Percentiles rank a stretch among this genome's conserved stretches.
These are phyloP conservation scores for Aspergillus sp. DNA, from an alignment of 2,329 filamentous ascomycete species.

Conservation along the genomic window DNA sequence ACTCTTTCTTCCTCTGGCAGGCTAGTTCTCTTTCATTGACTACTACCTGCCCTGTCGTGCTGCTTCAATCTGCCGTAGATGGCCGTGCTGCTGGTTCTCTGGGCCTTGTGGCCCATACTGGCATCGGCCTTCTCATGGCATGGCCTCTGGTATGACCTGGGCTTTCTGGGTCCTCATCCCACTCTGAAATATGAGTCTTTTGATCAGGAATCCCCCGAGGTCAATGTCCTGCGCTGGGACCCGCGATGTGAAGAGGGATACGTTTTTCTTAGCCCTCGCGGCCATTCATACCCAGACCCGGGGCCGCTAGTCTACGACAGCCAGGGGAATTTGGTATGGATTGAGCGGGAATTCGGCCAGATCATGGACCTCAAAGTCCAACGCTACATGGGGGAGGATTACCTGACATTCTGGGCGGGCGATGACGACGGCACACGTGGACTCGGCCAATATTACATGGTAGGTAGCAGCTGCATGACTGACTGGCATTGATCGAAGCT, in stretches of 20 bases:
- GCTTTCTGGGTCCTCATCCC: slow-evolving; percentile 17
- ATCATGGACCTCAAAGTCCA: slow-evolving; percentile 52
- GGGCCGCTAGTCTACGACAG: slow-evolving; percentile 45
- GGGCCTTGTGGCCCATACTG: slow-evolving; percentile 7
- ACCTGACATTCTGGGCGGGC: slow-evolving; percentile 53
- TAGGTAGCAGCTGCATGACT: slow-evolving; percentile 18
- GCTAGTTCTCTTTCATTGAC: background rate
- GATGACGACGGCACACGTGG: slow-evolving; percentile 51
- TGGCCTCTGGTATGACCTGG: slow-evolving; percentile 18
- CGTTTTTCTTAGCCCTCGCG: slow-evolving; percentile 41
- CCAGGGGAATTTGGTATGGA: slow-evolving; percentile 32
- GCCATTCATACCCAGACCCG: slow-evolving; percentile 33
- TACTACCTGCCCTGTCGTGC: background rate
- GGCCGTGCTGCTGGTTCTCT: slow-evolving; percentile 7
- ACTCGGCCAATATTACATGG: slow-evolving; percentile 32
- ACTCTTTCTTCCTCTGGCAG: background rate
- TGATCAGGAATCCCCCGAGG: slow-evolving; percentile 11
- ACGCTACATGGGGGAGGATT: slow-evolving; percentile 45
- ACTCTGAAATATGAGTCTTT: slow-evolving; percentile 15
- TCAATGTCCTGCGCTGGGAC: slow-evolving; percentile 20
- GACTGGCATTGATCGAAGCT: slow-evolving; percentile 22
- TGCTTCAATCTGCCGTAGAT: background rate
- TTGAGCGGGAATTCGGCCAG: slow-evolving; percentile 36
- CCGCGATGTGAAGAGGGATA: slow-evolving; percentile 39
- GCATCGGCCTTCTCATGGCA: slow-evolving; percentile 16